These are phyloP conservation scores for Dalbergia cultrata DNA, from an alignment of 306 rosid genomes.

Conservation along the genomic window DNA sequence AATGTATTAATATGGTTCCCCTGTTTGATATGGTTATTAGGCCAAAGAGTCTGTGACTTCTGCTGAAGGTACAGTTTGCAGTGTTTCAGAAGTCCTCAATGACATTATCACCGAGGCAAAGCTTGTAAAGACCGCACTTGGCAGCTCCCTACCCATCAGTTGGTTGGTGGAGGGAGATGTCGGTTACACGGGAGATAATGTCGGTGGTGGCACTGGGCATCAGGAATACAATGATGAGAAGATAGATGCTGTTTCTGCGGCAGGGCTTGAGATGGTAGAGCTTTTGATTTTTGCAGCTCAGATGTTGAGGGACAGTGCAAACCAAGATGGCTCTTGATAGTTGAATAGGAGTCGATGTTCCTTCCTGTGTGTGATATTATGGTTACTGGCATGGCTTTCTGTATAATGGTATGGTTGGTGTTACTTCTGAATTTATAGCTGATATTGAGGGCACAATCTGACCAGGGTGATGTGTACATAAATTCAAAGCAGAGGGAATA, in stretches of 20 bases:
- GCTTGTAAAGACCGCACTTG: conserved; percentile 89
- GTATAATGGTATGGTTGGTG: conserved; percentile 16
- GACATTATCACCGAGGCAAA: conserved; percentile 73
- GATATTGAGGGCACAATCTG: neutral
- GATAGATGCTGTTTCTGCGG: conserved; percentile 77
- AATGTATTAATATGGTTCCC: conserved; percentile 31
- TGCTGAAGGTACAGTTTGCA: conserved; percentile 54
- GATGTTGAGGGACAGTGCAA: conserved; percentile 58
- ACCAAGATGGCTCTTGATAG: conserved; percentile 41
- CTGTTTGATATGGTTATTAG: conserved; percentile 56
- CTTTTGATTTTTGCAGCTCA: conserved; percentile 83
- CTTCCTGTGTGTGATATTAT: conserved; percentile 11
- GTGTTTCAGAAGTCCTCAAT: conserved; percentile 59
- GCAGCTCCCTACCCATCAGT: conserved; percentile 91
- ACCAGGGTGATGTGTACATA: conserved; percentile 33
- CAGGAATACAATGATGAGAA: conserved; percentile 62
- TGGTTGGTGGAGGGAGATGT: conserved; percentile 77
- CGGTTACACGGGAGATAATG: conserved; percentile 46
- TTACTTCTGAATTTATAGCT: conserved; percentile 1
- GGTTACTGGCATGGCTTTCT: conserved; percentile 26
- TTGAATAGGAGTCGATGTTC: conserved; percentile 39
- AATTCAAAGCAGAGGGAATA: conserved; percentile 28
- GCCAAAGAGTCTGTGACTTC: conserved; percentile 61
- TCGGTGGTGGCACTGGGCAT: conserved; percentile 46
- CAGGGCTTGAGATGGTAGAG: conserved; percentile 98